Evolutionary conservation across 129 eudicot genomes (phyloP).

Genomic region (Logfia minima): DNA sequence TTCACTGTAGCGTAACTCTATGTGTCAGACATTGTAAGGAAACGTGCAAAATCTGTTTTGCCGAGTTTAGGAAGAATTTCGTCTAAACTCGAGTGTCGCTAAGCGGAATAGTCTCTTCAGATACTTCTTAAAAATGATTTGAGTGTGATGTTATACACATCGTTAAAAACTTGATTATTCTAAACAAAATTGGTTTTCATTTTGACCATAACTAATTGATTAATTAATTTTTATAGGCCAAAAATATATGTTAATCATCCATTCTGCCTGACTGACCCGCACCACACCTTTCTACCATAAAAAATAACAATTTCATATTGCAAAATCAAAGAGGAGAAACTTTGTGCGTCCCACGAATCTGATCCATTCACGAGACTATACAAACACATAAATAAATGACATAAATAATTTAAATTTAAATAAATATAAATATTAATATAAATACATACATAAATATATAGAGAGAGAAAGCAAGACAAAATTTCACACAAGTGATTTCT

Average conservation of each 20-base stretch:
- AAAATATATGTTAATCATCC: background rate
- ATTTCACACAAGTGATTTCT: conserved; percentile 6
- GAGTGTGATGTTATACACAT: too few species aligned
- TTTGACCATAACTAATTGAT: too few species aligned
- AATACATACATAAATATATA: background rate
- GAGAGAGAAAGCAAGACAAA: conserved; percentile 35
- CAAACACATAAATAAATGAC: conserved; percentile 13
- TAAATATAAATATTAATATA: background rate
- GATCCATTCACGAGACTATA: conserved; percentile 31
- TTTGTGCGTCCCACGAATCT: conserved; percentile 51
- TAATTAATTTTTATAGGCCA: too few species aligned
- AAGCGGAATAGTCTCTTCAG: too few species aligned
- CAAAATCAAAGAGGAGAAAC: conserved; percentile 5
- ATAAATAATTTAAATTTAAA: background rate
- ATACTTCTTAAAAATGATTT: too few species aligned
- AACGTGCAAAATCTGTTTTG: too few species aligned
- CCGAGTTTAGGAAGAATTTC: too few species aligned
- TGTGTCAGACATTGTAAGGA: too few species aligned
- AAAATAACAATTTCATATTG: conserved; percentile 3
- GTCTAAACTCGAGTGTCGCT: too few species aligned
- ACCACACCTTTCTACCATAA: background rate
- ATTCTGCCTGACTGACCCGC: conserved; percentile 29
- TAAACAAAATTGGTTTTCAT: too few species aligned
- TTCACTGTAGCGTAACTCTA: too few species aligned
- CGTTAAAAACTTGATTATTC: too few species aligned